phyloP scores from a whole-genome alignment of 2,329 filamentous ascomycete genomes.

The Cucurbitaria berberidis region DNA sequence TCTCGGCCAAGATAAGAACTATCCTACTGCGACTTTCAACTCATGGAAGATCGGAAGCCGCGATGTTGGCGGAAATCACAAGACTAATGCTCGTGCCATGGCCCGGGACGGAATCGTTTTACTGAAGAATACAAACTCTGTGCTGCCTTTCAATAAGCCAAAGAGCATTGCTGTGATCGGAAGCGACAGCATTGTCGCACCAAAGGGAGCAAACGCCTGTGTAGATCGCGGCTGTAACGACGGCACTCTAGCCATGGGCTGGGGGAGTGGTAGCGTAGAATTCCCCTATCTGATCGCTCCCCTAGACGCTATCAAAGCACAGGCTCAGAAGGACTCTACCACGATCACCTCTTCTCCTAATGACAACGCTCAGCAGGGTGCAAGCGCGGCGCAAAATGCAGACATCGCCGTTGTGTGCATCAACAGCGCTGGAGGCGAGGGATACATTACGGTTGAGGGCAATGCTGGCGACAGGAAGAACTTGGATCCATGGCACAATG shows the following conservation, averaged over 20 bases:
- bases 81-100: constrained; percentile 48
- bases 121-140: constrained; percentile 69
- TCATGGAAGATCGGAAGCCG: constrained; percentile 52
- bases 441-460: constrained; percentile 55
- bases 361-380: constrained; percentile 46
- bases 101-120: constrained; percentile 58
- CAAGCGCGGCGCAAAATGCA: constrained; percentile 46
- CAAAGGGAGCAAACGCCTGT: constrained; percentile 79
- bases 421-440: constrained; percentile 57
- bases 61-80: constrained; percentile 51
- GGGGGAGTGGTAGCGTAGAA: constrained; percentile 65
- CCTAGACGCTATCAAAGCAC: constrained; percentile 50
- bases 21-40: constrained; percentile 53
- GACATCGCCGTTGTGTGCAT: constrained; percentile 56
- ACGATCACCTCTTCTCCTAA: constrained; percentile 48
- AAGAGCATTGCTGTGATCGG: constrained; percentile 72
- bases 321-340: constrained; percentile 47
- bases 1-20: constrained; percentile 54
- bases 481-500: constrained; percentile 55
- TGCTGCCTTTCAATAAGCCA: constrained; percentile 71
- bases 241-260: constrained; percentile 71
- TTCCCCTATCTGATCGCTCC: constrained; percentile 54
- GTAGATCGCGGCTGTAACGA: constrained; percentile 68
- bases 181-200: constrained; percentile 79
- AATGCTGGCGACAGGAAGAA: constrained; percentile 57